phyloP scores from a whole-genome alignment of 2,329 filamentous ascomycete species.

The Ascochyta koolunga region DNA sequence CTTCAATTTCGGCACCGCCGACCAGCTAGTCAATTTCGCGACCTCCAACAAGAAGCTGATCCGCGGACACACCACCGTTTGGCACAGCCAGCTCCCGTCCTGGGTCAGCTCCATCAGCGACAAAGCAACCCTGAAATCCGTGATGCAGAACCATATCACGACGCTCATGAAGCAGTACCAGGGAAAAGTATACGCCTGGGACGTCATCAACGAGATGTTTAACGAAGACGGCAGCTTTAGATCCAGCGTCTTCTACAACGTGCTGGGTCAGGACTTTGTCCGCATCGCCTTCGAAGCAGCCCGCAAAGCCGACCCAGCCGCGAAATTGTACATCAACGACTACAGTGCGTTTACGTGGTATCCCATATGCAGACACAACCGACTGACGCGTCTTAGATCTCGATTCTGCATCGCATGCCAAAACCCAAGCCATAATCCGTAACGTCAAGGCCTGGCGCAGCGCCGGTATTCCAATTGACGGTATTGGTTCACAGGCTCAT shows the following conservation, averaged over 20 bases:
- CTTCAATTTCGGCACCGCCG: slow-evolving; percentile 61
- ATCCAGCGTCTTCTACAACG: slow-evolving; percentile 67
- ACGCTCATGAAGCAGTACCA: slow-evolving; percentile 65
- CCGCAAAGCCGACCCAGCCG: slow-evolving; percentile 67
- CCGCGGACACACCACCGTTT: slow-evolving; percentile 71
- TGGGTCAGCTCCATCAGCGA: slow-evolving; percentile 67
- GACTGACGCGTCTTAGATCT: slow-evolving; percentile 51
- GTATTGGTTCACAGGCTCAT: slow-evolving; percentile 62
- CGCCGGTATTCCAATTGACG: slow-evolving; percentile 68
- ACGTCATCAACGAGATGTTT: slow-evolving; percentile 71
- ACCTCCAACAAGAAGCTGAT: slow-evolving; percentile 65
- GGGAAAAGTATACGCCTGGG: slow-evolving; percentile 69
- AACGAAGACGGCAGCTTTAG: slow-evolving; percentile 66
- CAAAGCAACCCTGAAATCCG: slow-evolving; percentile 59
- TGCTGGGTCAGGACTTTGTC: slow-evolving; percentile 75
- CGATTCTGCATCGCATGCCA: slow-evolving; percentile 64
- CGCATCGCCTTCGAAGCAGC: slow-evolving; percentile 74
- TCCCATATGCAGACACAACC: too few relatives aligned
- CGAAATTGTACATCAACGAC: slow-evolving; percentile 79
- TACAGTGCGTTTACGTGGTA: slow-evolving; percentile 46
- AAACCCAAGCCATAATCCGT: slow-evolving; percentile 62
- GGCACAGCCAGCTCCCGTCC: slow-evolving; percentile 60
- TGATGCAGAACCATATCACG: slow-evolving; percentile 67
- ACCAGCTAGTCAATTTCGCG: slow-evolving; percentile 63
- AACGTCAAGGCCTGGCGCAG: slow-evolving; percentile 70